Conservation (phyloP, 306 rosid genomes). For the Quercus agrifolia region DNA sequence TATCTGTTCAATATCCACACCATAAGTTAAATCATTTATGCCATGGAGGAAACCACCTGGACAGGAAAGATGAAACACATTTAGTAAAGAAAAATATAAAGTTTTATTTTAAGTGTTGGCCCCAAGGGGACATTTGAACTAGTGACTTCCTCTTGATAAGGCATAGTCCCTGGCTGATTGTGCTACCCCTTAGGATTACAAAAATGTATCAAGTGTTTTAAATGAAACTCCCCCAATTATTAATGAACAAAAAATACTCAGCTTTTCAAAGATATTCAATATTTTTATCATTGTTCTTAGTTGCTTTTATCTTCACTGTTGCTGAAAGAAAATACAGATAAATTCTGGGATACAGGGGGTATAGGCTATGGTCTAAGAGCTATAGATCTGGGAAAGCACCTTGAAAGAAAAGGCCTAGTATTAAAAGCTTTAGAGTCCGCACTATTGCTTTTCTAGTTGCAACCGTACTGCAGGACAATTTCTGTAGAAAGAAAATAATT, state of each 20-base stretch:
- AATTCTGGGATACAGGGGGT: background rate
- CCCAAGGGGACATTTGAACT: no score
- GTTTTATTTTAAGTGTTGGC: background rate
- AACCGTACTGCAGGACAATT: slow-evolving; percentile 47
- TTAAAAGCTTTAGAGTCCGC: slow-evolving; percentile 72
- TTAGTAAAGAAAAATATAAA: background rate
- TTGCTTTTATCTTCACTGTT: background rate
- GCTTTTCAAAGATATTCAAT: background rate
- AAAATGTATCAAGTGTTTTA: background rate
- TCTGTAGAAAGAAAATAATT: slow-evolving; percentile 43
- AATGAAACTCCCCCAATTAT: background rate
- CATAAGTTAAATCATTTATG: slow-evolving; percentile 66
- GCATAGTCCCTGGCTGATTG: no score
- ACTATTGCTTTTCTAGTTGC: slow-evolving; percentile 66
- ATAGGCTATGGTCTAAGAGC: background rate
- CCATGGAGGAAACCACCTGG: slow-evolving; percentile 91
- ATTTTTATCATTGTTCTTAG: background rate
- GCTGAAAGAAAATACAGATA: background rate
- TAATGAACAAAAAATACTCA: background rate
- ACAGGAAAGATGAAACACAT: slow-evolving; percentile 9
- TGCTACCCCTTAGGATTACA: background rate
- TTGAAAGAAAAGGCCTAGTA: slow-evolving; percentile 89
- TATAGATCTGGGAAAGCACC: slow-evolving; percentile 37
- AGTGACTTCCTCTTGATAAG: no score
- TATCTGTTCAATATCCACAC: slow-evolving; percentile 73